These are phyloP conservation scores for Aspergillus proliferans DNA, from an alignment of 2,329 filamentous ascomycete species.

Conservation along the genomic window DNA sequence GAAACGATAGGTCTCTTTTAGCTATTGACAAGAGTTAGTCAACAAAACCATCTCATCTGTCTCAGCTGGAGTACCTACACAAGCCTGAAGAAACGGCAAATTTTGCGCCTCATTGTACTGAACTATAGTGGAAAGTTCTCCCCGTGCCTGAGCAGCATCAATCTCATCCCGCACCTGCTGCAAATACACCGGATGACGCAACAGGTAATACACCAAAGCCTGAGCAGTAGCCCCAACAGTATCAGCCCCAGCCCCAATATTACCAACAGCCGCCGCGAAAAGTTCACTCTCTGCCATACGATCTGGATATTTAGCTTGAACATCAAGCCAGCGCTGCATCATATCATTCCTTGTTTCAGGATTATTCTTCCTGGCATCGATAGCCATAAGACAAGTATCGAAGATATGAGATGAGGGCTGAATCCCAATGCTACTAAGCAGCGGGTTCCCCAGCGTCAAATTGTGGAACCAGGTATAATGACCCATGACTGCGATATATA, in stretches of 20 bases:
- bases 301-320: conserved; percentile 28
- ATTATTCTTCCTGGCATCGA: conserved; percentile 29
- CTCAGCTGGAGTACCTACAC: conserved; percentile 13
- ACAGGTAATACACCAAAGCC: conserved; percentile 31
- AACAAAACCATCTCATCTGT: background rate
- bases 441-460: conserved; percentile 31
- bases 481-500: conserved; percentile 29
- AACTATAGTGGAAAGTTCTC: conserved; percentile 14
- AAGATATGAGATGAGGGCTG: conserved; percentile 35
- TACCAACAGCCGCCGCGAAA: conserved; percentile 27
- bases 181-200: conserved; percentile 19
- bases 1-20: background rate
- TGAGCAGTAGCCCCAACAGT: conserved; percentile 32
- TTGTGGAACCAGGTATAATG: conserved; percentile 32
- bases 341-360: conserved; percentile 28
- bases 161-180: conserved; percentile 16
- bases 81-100: conserved; percentile 31
- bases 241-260: conserved; percentile 35
- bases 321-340: conserved; percentile 32
- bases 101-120: conserved; percentile 24
- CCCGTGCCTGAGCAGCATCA: conserved; percentile 15
- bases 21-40: background rate
- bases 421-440: conserved; percentile 30
- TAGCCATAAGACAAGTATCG: conserved; percentile 28
- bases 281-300: conserved; percentile 29